These are phyloP conservation scores for Russula abietina DNA, from an alignment of 768 basidiomycete genomes.

Conservation along the genomic window DNA sequence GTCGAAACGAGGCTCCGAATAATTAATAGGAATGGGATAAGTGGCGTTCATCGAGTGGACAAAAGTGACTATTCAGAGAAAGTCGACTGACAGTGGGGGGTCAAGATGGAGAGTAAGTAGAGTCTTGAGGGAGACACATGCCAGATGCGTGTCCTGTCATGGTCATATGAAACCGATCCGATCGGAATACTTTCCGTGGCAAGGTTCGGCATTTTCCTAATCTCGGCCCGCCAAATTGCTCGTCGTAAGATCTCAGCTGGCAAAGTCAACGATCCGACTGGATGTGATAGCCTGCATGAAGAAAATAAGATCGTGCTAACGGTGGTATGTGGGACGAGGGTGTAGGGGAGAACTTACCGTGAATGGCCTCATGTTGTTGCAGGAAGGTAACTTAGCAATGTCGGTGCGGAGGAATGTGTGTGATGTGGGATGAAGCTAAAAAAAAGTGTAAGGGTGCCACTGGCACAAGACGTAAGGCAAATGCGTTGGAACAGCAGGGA, in stretches of 20 bases:
- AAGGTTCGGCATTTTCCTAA: too few species aligned
- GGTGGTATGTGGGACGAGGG: not conserved
- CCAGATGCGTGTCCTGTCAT: too few species aligned
- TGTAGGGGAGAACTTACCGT: conserved; percentile 4
- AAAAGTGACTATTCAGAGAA: too few species aligned
- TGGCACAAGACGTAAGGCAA: not conserved
- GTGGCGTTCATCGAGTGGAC: too few species aligned
- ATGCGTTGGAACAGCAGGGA: not conserved
- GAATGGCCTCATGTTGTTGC: conserved; percentile 9
- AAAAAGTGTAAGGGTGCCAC: conserved; percentile 5
- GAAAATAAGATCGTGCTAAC: not conserved
- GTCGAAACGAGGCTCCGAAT: too few species aligned
- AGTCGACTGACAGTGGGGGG: too few species aligned
- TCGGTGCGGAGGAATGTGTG: not conserved
- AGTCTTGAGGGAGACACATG: too few species aligned
- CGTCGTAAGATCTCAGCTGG: not conserved
- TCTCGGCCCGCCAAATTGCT: too few species aligned
- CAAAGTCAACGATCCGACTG: not conserved
- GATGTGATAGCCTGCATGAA: conserved; percentile 8
- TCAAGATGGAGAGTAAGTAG: too few species aligned
- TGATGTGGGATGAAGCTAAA: conserved; percentile 3
- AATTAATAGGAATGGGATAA: too few species aligned
- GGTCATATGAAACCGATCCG: too few species aligned
- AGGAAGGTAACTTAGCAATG: not conserved
- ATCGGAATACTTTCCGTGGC: too few species aligned